phyloP scores from a whole-genome alignment of 2,329 filamentous ascomycete genomes.

The Phialophora tarda region DNA sequence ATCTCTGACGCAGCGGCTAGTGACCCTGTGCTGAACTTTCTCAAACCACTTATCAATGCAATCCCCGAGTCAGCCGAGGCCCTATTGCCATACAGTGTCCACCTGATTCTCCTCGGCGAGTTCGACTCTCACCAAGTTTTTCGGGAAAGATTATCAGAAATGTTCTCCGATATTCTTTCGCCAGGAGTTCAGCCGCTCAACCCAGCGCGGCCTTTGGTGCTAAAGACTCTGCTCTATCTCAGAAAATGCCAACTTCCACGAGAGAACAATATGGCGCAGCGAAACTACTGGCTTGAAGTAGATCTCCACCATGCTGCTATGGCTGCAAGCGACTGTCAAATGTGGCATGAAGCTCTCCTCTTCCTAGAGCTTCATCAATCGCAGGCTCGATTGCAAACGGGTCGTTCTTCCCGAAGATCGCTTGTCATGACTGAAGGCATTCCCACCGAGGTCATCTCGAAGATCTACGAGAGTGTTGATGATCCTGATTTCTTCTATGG shows the following conservation, averaged over 20 bases:
- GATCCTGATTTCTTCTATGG: conserved; percentile 98
- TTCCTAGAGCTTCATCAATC: conserved; percentile 76
- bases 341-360: conserved; percentile 85
- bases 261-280: conserved; percentile 78
- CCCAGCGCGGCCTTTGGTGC: conserved; percentile 72
- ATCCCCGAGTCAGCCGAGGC: conserved; percentile 73
- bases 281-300: conserved; percentile 83
- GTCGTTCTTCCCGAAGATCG: conserved; percentile 66
- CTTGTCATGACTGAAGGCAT: conserved; percentile 62
- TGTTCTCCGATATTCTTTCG: conserved; percentile 60
- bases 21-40: conserved; percentile 71
- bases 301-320: conserved; percentile 72
- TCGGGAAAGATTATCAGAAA: conserved; percentile 68
- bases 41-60: conserved; percentile 69
- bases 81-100: conserved; percentile 81
- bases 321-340: conserved; percentile 76
- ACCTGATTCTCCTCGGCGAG: conserved; percentile 73
- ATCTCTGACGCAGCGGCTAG: conserved; percentile 65
- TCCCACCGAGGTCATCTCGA: conserved; percentile 72
- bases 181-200: conserved; percentile 47
- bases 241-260: conserved; percentile 75
- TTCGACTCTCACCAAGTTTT: conserved; percentile 65
- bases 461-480: conserved; percentile 89
- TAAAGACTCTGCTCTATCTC: conserved; percentile 86
- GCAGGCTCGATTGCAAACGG: conserved; percentile 53